Evolutionary conservation across 2,329 filamentous ascomycete genomes (phyloP).

Genomic region (Fusarium nygamai): DNA sequence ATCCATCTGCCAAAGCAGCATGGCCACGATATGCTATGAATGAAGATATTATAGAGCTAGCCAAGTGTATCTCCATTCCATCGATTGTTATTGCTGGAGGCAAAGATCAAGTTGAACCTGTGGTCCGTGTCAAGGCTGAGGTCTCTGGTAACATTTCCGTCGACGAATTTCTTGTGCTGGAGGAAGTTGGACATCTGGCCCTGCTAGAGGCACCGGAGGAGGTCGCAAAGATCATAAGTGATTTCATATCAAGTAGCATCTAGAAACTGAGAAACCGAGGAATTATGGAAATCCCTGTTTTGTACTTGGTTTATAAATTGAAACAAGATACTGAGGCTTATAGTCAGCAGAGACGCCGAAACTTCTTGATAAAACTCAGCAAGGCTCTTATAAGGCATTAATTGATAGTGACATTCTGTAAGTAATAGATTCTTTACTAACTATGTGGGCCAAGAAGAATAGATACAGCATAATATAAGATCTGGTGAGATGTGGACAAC

Average conservation of each 20-base stretch:
- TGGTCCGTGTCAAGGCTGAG: not conserved
- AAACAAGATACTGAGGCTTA: too few species aligned
- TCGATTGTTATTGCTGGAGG: not conserved
- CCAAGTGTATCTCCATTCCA: not conserved
- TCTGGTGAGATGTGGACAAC: not conserved
- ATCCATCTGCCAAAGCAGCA: not conserved
- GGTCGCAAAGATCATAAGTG: not conserved
- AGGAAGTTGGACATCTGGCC: not conserved
- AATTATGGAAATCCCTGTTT: too few species aligned
- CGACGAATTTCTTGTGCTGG: not conserved
- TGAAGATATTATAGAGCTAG: not conserved
- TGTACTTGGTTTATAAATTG: too few species aligned
- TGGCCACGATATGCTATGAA: not conserved
- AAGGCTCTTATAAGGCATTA: too few species aligned
- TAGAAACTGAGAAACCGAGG: not conserved
- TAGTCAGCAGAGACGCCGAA: too few species aligned
- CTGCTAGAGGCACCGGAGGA: rapidly evolving
- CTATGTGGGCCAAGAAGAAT: not conserved
- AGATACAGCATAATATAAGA: not conserved
- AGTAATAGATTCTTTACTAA: too few species aligned
- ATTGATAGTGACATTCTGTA: too few species aligned
- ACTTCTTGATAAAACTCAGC: too few species aligned
- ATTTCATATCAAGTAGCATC: rapidly evolving
- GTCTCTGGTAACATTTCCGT: not conserved
- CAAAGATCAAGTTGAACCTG: not conserved